Percentiles rank a stretch among this genome's conserved stretches.
phyloP scores from a whole-genome alignment of 257 asterid genomes.

The Solanum sejunctum region DNA sequence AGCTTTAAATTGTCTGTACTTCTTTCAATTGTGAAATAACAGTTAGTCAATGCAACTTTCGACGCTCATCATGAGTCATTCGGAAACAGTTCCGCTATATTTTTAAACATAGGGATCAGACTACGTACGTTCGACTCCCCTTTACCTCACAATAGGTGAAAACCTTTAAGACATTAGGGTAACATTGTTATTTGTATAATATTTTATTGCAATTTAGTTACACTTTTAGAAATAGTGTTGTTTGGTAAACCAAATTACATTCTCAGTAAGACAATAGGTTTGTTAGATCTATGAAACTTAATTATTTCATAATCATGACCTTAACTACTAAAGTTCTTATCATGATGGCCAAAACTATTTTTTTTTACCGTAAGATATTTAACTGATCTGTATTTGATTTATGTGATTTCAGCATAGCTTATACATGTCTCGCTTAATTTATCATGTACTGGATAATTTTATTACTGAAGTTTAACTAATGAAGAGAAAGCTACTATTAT shows the following conservation, averaged over 20 bases:
- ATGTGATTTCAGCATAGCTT: background rate
- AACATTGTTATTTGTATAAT: background rate
- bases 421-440: background rate
- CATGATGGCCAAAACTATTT: background rate
- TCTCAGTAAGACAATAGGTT: background rate
- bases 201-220: background rate
- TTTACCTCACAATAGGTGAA: too few relatives aligned
- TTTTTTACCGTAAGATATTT: background rate
- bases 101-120: too few relatives aligned
- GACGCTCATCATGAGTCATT: too few relatives aligned
- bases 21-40: too few relatives aligned
- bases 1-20: too few relatives aligned
- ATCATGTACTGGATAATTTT: background rate
- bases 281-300: background rate
- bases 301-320: background rate
- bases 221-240: background rate
- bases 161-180: too few relatives aligned
- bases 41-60: too few relatives aligned
- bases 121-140: too few relatives aligned
- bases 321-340: background rate
- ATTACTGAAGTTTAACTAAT: background rate
- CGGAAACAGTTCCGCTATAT: too few relatives aligned
- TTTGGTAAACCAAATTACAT: background rate
- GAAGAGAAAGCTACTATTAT: rapidly evolving
- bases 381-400: background rate